These are phyloP conservation scores for Neodidymelliopsis sp. DNA, from an alignment of 2,329 filamentous ascomycete species.

Conservation along the genomic window DNA sequence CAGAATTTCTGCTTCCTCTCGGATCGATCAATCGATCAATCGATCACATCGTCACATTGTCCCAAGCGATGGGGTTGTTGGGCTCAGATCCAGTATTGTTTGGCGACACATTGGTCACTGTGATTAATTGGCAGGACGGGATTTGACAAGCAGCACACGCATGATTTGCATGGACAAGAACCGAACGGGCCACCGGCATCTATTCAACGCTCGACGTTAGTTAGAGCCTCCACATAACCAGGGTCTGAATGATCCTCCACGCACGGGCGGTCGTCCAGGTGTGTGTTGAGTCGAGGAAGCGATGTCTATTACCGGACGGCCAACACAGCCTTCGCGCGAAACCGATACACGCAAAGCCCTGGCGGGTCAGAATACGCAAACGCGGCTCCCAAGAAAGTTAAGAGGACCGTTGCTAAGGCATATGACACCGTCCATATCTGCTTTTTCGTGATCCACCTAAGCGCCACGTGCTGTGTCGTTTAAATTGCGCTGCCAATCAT, in stretches of 20 bases:
- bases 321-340: background rate
- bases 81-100: background rate
- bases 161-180: conserved; percentile 13
- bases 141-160: background rate
- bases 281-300: background rate
- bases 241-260: background rate
- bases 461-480: conserved; percentile 6
- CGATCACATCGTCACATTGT: background rate
- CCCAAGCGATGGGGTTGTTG: background rate
- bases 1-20: background rate
- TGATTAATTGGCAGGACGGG: background rate
- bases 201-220: background rate
- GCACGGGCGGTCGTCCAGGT: background rate
- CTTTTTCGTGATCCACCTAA: background rate
- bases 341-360: background rate
- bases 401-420: background rate
- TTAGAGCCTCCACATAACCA: background rate
- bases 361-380: background rate
- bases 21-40: conserved; percentile 12
- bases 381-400: no score
- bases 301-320: background rate
- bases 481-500: conserved; percentile 1
- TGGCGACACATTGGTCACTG: background rate
- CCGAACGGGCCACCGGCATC: background rate
- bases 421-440: background rate